Percentiles rank a stretch among this genome's conserved stretches.
phyloP scores from a whole-genome alignment of 345 rosid species.

The Populus pruinosa region DNA sequence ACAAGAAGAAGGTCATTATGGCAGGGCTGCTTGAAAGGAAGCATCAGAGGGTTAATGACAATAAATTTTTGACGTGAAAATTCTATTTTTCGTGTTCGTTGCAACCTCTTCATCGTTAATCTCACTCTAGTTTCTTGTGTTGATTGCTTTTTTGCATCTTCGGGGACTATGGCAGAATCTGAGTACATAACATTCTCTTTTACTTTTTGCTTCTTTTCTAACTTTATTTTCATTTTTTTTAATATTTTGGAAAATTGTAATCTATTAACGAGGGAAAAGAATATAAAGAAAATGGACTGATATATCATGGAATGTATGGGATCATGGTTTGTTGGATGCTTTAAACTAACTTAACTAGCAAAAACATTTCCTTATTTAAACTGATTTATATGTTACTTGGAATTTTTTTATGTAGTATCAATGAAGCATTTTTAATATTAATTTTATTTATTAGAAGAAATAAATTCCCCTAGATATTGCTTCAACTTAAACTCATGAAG shows the following conservation, averaged over 20 bases:
- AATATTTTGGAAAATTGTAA: too few relatives aligned
- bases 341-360: too few relatives aligned
- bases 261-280: neutral
- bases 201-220: neutral
- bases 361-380: too few relatives aligned
- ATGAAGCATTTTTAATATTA: too few relatives aligned
- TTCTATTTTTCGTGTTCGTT: neutral
- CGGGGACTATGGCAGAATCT: neutral
- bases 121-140: neutral
- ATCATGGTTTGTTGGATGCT: neutral
- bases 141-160: neutral
- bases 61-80: conserved; percentile 31
- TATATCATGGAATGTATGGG: neutral
- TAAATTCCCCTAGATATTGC: too few relatives aligned
- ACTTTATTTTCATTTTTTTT: neutral
- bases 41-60: conserved; percentile 16
- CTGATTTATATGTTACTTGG: too few relatives aligned
- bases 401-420: too few relatives aligned
- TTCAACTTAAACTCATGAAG: too few relatives aligned
- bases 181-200: neutral
- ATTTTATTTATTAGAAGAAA: too few relatives aligned
- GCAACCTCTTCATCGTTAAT: neutral
- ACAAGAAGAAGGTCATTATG: conserved; percentile 30
- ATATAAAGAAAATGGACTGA: neutral
- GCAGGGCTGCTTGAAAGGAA: conserved; percentile 33